phyloP scores from a whole-genome alignment of 2,329 filamentous ascomycete genomes.

The Penicillium sp. region DNA sequence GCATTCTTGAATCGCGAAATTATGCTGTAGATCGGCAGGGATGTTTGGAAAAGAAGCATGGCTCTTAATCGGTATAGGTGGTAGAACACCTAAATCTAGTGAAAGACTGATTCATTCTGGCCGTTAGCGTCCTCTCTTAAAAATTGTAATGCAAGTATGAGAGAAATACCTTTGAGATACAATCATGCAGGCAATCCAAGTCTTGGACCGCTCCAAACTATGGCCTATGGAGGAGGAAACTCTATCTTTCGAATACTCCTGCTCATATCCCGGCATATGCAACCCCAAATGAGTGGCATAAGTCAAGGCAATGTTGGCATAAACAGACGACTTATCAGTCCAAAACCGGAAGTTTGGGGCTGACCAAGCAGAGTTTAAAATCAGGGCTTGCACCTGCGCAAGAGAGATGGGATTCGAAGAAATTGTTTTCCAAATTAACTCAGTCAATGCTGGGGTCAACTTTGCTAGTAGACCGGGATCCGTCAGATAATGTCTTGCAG shows the following conservation, averaged over 20 bases:
- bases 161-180: constrained; percentile 1
- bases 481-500: neutral
- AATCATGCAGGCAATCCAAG: constrained; percentile 1
- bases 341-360: constrained; percentile 5
- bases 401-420: neutral
- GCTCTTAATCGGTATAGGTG: neutral
- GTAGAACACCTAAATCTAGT: neutral
- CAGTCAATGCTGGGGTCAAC: neutral
- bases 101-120: neutral
- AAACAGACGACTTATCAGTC: constrained; percentile 5
- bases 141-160: neutral
- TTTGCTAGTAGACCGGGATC: neutral
- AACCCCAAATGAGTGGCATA: constrained; percentile 8
- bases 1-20: constrained; percentile 1
- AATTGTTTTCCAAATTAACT: neutral
- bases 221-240: neutral
- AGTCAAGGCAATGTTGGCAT: neutral
- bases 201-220: neutral
- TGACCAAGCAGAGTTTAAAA: constrained; percentile 4
- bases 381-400: neutral
- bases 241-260: constrained; percentile 2
- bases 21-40: neutral
- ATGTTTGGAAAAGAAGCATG: neutral
- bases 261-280: constrained; percentile 5
- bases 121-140: neutral